Conservation (phyloP, 1,284 basidiomycete genomes). For the Austroboletus niveus region DNA sequence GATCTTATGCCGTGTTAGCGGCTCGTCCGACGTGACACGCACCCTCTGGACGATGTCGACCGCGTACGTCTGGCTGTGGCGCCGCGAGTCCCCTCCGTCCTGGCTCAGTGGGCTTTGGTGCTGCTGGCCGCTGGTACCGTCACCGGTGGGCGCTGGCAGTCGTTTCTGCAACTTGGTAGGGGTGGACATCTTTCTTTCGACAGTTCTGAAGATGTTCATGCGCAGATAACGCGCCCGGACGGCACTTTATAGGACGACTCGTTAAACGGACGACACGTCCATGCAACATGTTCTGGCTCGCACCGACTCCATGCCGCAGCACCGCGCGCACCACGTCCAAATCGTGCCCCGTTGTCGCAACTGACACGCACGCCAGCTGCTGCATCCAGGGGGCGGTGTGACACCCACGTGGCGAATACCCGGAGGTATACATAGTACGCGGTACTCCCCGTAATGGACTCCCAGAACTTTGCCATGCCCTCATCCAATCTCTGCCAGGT, state of each 20-base stretch:
- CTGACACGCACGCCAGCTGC: slow-evolving; percentile 4
- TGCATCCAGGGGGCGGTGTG: slow-evolving; percentile 16
- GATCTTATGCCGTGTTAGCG: slow-evolving; percentile 26
- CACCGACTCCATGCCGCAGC: slow-evolving; percentile 24
- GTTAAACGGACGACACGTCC: slow-evolving; percentile 8
- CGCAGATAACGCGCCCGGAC: not conserved
- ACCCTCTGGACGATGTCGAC: slow-evolving; percentile 32
- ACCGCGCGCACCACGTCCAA: slow-evolving; percentile 17
- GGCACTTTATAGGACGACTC: slow-evolving; percentile 16
- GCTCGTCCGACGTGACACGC: slow-evolving; percentile 28
- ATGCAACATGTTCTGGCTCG: slow-evolving; percentile 17
- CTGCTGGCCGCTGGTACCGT: slow-evolving; percentile 4
- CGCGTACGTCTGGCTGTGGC: slow-evolving; percentile 20
- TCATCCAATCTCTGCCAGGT: slow-evolving; percentile 29
- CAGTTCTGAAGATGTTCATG: not conserved
- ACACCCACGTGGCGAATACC: slow-evolving; percentile 22
- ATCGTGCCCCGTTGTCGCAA: slow-evolving; percentile 8
- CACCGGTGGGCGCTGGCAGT: slow-evolving; percentile 6
- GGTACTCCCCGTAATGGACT: not conserved
- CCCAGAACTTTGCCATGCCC: slow-evolving; percentile 12
- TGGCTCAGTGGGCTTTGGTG: slow-evolving; percentile 7
- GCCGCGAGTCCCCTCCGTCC: not conserved
- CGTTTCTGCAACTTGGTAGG: slow-evolving; percentile 20
- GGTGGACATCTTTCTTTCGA: slow-evolving; percentile 15
- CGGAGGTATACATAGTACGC: slow-evolving; percentile 23